Percentiles rank a stretch among this genome's conserved stretches.
phyloP scores from a whole-genome alignment of 129 eudicot species.

The Artemisia annua region DNA sequence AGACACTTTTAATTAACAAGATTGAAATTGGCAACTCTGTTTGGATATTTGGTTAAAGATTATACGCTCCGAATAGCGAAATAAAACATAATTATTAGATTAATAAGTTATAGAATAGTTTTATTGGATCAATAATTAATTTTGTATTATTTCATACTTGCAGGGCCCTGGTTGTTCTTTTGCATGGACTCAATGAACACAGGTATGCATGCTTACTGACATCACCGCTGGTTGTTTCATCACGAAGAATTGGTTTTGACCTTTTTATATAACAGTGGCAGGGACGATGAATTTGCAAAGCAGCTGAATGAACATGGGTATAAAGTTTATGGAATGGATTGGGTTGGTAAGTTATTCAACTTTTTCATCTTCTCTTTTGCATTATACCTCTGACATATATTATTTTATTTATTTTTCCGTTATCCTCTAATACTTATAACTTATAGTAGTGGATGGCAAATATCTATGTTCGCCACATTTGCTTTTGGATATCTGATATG shows the following conservation, averaged over 20 bases:
- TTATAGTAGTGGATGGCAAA: not conserved
- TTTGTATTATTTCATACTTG: constrained; percentile 23
- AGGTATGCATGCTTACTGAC: constrained; percentile 38
- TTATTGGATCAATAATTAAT: constrained; percentile 1
- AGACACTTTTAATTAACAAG: too few species aligned
- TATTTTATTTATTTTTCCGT: not conserved
- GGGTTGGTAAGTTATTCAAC: constrained; percentile 78
- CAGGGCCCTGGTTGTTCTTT: constrained; percentile 77
- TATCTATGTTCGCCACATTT: not conserved
- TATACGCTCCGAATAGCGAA: not conserved
- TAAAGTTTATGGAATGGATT: constrained; percentile 92
- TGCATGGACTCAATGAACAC: constrained; percentile 96
- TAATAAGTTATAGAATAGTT: not conserved
- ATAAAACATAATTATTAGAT: not conserved
- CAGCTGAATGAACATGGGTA: constrained; percentile 72
- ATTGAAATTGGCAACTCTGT: too few species aligned
- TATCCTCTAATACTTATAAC: not conserved
- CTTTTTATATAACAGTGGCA: constrained; percentile 52
- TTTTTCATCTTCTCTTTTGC: constrained; percentile 5
- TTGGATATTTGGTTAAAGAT: too few species aligned
- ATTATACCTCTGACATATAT: not conserved
- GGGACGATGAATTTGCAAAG: constrained; percentile 87
- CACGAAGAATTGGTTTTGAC: not conserved
- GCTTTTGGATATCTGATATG: not conserved
- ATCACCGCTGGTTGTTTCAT: not conserved